Evolutionary conservation across 2,329 filamentous ascomycete species (phyloP).

Genomic region (Phaeosphaeria sp.): DNA sequence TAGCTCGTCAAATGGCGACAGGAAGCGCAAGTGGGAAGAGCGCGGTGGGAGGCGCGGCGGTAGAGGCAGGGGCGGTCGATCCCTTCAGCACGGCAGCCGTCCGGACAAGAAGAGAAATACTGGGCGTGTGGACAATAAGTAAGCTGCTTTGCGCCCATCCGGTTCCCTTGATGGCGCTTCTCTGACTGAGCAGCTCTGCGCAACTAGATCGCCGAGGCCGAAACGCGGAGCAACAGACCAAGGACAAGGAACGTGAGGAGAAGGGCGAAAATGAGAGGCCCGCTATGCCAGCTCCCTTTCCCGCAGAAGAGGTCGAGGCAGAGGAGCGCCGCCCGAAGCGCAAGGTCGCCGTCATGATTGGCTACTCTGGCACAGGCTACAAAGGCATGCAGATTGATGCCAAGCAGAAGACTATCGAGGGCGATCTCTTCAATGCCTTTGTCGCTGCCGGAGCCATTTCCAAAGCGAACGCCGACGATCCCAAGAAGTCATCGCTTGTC

Average conservation of each 20-base stretch:
- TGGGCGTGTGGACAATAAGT: constrained; percentile 72
- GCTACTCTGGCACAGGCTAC: constrained; percentile 95
- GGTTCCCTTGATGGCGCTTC: constrained; percentile 14
- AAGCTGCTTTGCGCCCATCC: constrained; percentile 39
- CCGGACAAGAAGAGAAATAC: constrained; percentile 69
- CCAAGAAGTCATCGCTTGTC: constrained; percentile 92
- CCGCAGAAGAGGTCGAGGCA: constrained; percentile 82
- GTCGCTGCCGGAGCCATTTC: constrained; percentile 91
- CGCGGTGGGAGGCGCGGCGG: constrained; percentile 34
- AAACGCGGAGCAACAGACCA: constrained; percentile 49
- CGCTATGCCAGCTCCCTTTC: constrained; percentile 66
- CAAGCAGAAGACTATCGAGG: constrained; percentile 90
- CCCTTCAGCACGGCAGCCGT: constrained; percentile 48
- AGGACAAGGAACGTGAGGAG: constrained; percentile 47
- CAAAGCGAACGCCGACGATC: constrained; percentile 95
- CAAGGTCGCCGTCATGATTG: constrained; percentile 94
- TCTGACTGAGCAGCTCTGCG: constrained; percentile 53
- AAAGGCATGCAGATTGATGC: constrained; percentile 89
- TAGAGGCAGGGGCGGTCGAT: constrained; percentile 43
- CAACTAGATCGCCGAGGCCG: constrained; percentile 57
- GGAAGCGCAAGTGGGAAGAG: constrained; percentile 42
- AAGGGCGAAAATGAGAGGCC: constrained; percentile 45
- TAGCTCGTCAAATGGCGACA: constrained; percentile 29
- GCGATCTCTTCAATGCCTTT: constrained; percentile 91
- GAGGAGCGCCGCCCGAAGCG: constrained; percentile 90